Base-by-base conservation (phyloP, 1,284 basidiomycete genomes). In the Tilletia caries region DNA sequence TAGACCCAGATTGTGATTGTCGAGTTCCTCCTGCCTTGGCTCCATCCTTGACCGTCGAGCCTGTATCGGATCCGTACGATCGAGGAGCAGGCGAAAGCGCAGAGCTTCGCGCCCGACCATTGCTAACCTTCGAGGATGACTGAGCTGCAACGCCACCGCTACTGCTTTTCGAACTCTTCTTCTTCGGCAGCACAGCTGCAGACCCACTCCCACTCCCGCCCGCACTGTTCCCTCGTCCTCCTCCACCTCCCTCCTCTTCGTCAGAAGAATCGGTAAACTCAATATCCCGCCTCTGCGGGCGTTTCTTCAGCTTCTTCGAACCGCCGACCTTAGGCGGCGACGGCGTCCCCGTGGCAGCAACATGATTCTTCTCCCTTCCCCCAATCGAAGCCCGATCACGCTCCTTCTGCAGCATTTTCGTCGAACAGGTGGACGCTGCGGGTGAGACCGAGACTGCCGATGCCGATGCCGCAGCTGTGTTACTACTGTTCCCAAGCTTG, bases 241-340 rank as follows among this genome's bases (percentile, higher is more conserved):
- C 52, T 54, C 23, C 52, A 13, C 15, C 3, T 6, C 52, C 58
- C 6, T 33, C 58, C 18, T 62, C 58, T 3, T 62, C 58, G n/a
- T 62, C 58, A 6, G 58, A 62, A 12, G 58, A 62, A 23, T 62
- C 58, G 32, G 58, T 62, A n/a, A 62, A 62, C 23, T 62, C 58
- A 34, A 62, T 62, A 37, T 62, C 58, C 23, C 58, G 12, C 29
- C 58, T 27, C 32, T 34, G 58, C 27, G 58, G 58, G 10, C 32
- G 27, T 29, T 62, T 62, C 29, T 62, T 62, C 27, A 62, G 32
- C 58, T 62, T 62, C 58, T 62, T 62, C 32, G 33, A 20, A 2
- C 29, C 29, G 12, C 58, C 52, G 4, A 58, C 29, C 3, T 25
- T 41, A 15, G 37, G 15, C 37, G 37, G 15, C 15, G 37, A 18